Evolutionary conservation across 2,329 filamentous ascomycete genomes (phyloP).

Genomic region (Talaromyces marneffei): DNA sequence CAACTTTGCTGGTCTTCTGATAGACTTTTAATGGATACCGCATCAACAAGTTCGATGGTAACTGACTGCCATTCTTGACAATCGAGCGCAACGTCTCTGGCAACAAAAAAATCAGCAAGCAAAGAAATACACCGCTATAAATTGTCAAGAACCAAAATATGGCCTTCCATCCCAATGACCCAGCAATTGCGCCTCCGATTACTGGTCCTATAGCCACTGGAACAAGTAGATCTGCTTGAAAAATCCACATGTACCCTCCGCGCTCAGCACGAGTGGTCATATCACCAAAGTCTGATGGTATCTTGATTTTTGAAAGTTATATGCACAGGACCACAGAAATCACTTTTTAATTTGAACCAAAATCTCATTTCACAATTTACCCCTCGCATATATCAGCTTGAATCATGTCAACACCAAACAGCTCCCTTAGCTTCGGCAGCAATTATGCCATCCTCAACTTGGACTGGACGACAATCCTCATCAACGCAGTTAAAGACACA

Average conservation of each 20-base stretch:
- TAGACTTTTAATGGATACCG: slow-evolving; percentile 20
- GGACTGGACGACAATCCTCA: slow-evolving; percentile 31
- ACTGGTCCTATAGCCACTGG: slow-evolving; percentile 38
- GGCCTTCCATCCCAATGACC: slow-evolving; percentile 35
- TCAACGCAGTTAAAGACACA: slow-evolving; percentile 29
- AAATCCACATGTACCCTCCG: slow-evolving; percentile 39
- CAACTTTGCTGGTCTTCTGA: slow-evolving; percentile 14
- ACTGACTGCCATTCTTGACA: slow-evolving; percentile 29
- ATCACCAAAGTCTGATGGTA: no score
- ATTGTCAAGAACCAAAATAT: slow-evolving; percentile 44
- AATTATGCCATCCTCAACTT: slow-evolving; percentile 41
- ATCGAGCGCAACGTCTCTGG: slow-evolving; percentile 38
- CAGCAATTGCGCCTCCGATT: slow-evolving; percentile 37
- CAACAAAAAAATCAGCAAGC: slow-evolving; percentile 28
- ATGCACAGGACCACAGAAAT: no score
- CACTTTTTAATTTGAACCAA: no score
- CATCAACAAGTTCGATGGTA: slow-evolving; percentile 10
- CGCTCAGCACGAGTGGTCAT: slow-evolving; percentile 38
- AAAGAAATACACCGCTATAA: slow-evolving; percentile 30
- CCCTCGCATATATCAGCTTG: not conserved
- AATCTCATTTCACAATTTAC: not conserved
- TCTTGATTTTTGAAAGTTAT: no score
- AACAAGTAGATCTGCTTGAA: slow-evolving; percentile 33
- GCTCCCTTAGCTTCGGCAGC: slow-evolving; percentile 24
- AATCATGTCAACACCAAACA: not conserved